These are phyloP conservation scores for Selaginella moellendorffii DNA, from an alignment of 75 land plant genomes.

Conservation along the genomic window DNA sequence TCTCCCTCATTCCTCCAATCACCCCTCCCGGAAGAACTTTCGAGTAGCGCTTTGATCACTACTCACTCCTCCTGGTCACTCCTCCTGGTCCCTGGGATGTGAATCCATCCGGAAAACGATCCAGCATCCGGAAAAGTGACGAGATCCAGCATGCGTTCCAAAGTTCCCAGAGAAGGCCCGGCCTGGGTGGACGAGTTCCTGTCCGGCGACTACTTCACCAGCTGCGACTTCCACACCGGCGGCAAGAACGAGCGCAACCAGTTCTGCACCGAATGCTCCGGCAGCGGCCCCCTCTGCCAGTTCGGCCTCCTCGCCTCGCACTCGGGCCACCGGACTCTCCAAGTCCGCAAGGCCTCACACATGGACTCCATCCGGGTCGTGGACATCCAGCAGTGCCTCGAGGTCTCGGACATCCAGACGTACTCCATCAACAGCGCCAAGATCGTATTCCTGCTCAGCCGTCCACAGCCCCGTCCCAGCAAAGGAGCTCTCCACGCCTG, in stretches of 20 bases:
- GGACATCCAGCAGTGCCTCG: conserved; percentile 16
- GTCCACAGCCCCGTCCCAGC: conserved; percentile 12
- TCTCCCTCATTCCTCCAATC: no score
- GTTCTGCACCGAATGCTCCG: conserved; percentile 14
- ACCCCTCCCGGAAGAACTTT: no score
- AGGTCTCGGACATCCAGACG: conserved; percentile 14
- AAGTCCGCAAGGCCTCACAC: conserved; percentile 17
- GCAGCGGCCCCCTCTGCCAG: conserved; percentile 14
- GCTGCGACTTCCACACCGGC: conserved; percentile 13
- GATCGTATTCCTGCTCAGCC: conserved; percentile 16
- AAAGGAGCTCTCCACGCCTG: conserved; percentile 18
- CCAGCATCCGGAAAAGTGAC: no score
- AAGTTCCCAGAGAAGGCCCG: conserved; percentile 15
- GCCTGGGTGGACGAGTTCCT: conserved; percentile 13
- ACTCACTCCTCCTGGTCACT: no score
- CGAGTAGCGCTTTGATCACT: no score
- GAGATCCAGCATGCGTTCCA: no score
- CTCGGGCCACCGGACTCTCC: conserved; percentile 9
- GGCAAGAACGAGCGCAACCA: conserved; percentile 23
- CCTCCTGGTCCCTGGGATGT: no score
- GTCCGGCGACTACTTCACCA: conserved; percentile 14
- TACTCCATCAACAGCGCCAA: conserved; percentile 22
- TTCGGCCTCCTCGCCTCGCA: conserved; percentile 10
- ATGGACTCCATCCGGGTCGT: conserved; percentile 16
- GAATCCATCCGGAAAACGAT: no score